phyloP scores from a whole-genome alignment of 2,329 filamentous ascomycete species.

The Calonectria honghensis region DNA sequence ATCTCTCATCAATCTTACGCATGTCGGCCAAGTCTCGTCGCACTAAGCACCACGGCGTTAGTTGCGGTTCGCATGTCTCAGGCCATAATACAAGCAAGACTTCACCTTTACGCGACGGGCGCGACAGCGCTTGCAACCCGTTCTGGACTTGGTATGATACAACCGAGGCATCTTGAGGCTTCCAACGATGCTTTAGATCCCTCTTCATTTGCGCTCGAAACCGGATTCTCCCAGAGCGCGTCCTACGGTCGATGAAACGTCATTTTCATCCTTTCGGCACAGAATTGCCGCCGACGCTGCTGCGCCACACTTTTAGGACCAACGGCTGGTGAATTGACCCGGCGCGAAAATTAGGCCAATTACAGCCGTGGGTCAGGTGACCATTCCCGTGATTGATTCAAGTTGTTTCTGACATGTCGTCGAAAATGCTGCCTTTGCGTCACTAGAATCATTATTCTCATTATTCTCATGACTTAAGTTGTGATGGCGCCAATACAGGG shows the following conservation, averaged over 20 bases:
- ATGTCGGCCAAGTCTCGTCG: slow-evolving; percentile 48
- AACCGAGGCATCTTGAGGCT: slow-evolving; percentile 50
- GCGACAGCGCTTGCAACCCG: slow-evolving; percentile 52
- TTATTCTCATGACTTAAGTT: neutral
- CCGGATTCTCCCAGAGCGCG: neutral
- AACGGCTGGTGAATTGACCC: neutral
- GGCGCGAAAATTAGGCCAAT: neutral
- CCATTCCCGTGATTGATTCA: neutral
- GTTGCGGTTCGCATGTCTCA: neutral
- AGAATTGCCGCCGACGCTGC: neutral
- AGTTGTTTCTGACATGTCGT: neutral
- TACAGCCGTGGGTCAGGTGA: neutral
- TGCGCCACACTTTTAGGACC: neutral
- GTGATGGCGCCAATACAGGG: neutral
- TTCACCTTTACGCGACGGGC: slow-evolving; percentile 53
- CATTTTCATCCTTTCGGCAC: slow-evolving; percentile 1
- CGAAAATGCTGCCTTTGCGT: neutral
- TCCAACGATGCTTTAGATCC: neutral
- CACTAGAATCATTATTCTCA: neutral
- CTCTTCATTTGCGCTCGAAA: neutral
- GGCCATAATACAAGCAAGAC: neutral
- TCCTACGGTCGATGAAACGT: slow-evolving; percentile 1
- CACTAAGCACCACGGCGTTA: slow-evolving; percentile 35
- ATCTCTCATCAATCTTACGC: slow-evolving; percentile 41
- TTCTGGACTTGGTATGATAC: slow-evolving; percentile 56